phyloP scores from a whole-genome alignment of 257 asterid species.

The Solanum peruvianum region DNA sequence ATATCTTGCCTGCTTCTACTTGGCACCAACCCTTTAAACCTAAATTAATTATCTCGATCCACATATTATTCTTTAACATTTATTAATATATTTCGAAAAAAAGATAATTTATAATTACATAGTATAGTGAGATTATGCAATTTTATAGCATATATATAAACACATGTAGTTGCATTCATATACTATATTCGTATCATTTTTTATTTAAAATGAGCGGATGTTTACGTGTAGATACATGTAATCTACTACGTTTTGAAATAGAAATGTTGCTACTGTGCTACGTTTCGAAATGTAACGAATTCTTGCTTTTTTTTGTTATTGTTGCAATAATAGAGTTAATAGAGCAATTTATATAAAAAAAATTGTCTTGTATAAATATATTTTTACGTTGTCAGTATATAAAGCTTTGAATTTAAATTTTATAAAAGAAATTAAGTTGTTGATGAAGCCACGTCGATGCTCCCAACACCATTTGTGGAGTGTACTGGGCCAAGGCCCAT shows the following conservation, averaged over 20 bases:
- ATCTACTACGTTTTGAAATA: neutral
- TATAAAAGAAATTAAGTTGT: neutral
- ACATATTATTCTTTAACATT: neutral
- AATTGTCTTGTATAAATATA: too few species aligned
- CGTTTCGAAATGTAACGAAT: neutral
- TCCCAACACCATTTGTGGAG: neutral
- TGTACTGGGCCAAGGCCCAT: neutral
- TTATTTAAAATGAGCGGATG: neutral
- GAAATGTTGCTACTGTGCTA: neutral
- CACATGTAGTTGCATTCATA: neutral
- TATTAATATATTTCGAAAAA: neutral
- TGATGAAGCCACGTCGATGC: slow-evolving; percentile 15
- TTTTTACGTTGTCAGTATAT: neutral
- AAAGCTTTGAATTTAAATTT: neutral
- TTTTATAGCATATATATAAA: neutral
- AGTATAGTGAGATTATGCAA: neutral
- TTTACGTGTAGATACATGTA: neutral
- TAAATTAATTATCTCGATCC: neutral
- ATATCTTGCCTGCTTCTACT: neutral
- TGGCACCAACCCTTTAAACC: neutral
- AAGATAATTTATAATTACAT: neutral
- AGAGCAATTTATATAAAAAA: neutral
- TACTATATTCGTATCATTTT: neutral
- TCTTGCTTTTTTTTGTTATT: neutral
- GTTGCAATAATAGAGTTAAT: neutral